Percentiles rank a stretch among this genome's conserved stretches.
Evolutionary conservation across 2,329 filamentous ascomycete genomes (phyloP).

Genomic region (Hypoxylon sp.): DNA sequence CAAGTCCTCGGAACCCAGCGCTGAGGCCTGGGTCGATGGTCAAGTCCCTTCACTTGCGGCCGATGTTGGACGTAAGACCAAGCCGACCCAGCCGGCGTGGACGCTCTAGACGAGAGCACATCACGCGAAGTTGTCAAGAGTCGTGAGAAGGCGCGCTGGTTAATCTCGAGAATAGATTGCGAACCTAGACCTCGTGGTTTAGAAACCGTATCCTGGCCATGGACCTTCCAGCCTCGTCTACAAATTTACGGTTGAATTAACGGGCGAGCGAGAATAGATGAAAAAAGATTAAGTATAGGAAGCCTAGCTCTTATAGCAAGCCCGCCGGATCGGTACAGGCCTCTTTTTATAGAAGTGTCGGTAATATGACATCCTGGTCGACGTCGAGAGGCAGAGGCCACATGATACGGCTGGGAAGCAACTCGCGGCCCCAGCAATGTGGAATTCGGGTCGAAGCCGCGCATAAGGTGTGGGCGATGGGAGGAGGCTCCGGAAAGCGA

Average conservation of each 20-base stretch:
- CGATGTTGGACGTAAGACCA: constrained; percentile 7
- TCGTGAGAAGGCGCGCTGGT: constrained; percentile 22
- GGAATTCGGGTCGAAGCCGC: constrained; percentile 8
- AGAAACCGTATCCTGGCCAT: constrained; percentile 30
- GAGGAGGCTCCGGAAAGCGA: constrained; percentile 32
- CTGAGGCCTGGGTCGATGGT: constrained; percentile 1
- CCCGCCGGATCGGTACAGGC: constrained; percentile 26
- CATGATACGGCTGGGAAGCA: constrained; percentile 27
- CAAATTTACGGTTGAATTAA: constrained; percentile 54
- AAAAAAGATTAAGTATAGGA: constrained; percentile 51
- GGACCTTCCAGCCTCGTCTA: constrained; percentile 40
- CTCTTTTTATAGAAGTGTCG: constrained; percentile 45
- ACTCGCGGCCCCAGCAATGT: constrained; percentile 19
- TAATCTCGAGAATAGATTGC: constrained; percentile 33
- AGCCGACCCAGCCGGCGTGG: not conserved
- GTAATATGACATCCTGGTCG: constrained; percentile 22
- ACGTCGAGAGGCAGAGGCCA: constrained; percentile 9
- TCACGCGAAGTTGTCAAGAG: constrained; percentile 17
- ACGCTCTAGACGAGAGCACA: constrained; percentile 31
- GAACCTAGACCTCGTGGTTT: constrained; percentile 35
- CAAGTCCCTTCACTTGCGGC: constrained; percentile 4
- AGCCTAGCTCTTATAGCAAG: constrained; percentile 40
- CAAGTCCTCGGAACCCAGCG: not conserved
- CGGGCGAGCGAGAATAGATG: constrained; percentile 51
- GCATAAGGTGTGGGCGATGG: constrained; percentile 19